These are phyloP conservation scores for Suhomyces terraborum DNA, from an alignment of 1,139 yeast species.

Conservation along the genomic window DNA sequence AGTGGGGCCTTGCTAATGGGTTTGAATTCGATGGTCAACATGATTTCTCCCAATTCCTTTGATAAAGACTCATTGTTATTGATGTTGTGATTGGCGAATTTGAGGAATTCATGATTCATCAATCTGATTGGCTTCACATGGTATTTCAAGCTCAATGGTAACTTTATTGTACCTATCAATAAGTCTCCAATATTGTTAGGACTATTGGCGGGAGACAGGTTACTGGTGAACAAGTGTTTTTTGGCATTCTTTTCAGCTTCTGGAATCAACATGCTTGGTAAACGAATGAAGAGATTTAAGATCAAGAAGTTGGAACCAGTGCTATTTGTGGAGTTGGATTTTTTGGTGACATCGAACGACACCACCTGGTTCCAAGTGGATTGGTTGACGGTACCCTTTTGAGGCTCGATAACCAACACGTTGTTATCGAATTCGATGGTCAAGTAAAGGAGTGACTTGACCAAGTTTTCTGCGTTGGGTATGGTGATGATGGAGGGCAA, in stretches of 20 bases:
- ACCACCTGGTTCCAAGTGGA: slow-evolving; percentile 81
- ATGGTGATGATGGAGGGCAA: slow-evolving; percentile 70
- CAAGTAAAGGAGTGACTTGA: slow-evolving; percentile 63
- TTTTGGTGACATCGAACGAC: slow-evolving; percentile 85
- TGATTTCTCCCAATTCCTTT: slow-evolving; percentile 52
- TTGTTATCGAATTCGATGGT: slow-evolving; percentile 80
- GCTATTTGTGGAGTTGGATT: slow-evolving; percentile 13
- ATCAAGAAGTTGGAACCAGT: slow-evolving; percentile 52
- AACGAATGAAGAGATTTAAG: slow-evolving; percentile 72
- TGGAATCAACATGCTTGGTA: slow-evolving; percentile 68
- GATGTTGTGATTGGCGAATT: slow-evolving; percentile 40
- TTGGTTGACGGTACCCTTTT: slow-evolving; percentile 60
- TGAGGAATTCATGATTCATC: slow-evolving; percentile 50
- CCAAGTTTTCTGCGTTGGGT: slow-evolving; percentile 49
- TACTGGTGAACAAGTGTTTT: slow-evolving; percentile 31
- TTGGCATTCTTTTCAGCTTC: slow-evolving; percentile 36
- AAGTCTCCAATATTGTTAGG: slow-evolving; percentile 38
- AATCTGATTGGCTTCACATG: slow-evolving; percentile 43
- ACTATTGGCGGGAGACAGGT: slow-evolving; percentile 16
- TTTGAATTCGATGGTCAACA: slow-evolving; percentile 75
- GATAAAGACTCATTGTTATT: slow-evolving; percentile 22
- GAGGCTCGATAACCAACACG: slow-evolving; percentile 80
- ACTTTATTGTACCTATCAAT: slow-evolving; percentile 45
- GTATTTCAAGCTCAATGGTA: slow-evolving; percentile 44
- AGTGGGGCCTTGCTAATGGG: slow-evolving; percentile 63